Evolutionary conservation across 495 filamentous ascomycete species (phyloP).

Genomic region (Penicillium pancosmium): DNA sequence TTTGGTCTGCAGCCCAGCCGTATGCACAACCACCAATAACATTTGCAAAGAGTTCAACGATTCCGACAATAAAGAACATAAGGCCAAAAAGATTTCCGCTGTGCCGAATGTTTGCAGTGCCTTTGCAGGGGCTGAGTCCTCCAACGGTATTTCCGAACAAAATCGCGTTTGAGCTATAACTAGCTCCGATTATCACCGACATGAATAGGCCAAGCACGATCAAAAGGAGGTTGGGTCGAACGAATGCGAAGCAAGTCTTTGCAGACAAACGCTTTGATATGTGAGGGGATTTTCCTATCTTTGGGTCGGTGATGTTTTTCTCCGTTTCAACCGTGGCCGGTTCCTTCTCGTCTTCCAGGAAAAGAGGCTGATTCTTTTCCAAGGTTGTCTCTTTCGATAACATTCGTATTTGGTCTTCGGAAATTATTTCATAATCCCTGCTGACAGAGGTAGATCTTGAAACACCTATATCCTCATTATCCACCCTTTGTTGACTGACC

Average conservation of each 20-base stretch:
- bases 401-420: background rate
- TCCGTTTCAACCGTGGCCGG: background rate
- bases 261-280: background rate
- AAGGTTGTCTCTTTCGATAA: background rate
- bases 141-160: slow-evolving; percentile 57
- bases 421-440: background rate
- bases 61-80: slow-evolving; percentile 57
- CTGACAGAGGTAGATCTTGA: background rate
- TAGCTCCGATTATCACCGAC: background rate
- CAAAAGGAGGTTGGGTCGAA: background rate
- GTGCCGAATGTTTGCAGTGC: slow-evolving; percentile 34
- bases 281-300: background rate
- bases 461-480: background rate
- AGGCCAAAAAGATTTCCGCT: slow-evolving; percentile 52
- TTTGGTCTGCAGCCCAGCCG: slow-evolving; percentile 54
- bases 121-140: slow-evolving; percentile 46
- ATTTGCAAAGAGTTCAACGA: slow-evolving; percentile 57
- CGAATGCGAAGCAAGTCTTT: background rate
- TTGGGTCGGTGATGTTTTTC: background rate
- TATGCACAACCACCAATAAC: slow-evolving; percentile 50
- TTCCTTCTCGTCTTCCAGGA: background rate
- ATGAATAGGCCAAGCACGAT: background rate
- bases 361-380: background rate
- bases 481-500: background rate
- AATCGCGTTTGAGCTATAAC: slow-evolving; percentile 32